These are phyloP conservation scores for Xerocomus potaroensis DNA, from an alignment of 768 basidiomycete species.

Conservation along the genomic window DNA sequence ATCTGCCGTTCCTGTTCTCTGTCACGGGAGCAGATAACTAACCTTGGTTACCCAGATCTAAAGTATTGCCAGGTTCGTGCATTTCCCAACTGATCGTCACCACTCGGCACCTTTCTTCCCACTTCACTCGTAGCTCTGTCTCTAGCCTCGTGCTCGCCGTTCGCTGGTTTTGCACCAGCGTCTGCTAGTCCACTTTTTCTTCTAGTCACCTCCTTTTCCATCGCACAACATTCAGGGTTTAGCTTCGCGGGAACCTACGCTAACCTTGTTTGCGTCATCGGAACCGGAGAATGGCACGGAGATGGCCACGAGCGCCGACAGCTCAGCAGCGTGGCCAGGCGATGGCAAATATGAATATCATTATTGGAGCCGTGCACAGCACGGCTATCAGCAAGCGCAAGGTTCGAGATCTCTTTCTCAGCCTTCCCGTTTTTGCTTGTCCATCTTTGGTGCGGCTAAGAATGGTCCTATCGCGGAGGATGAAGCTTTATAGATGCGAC, in stretches of 20 bases:
- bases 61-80: neutral
- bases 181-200: no score
- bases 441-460: constrained; percentile 17
- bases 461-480: constrained; percentile 25
- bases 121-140: no score
- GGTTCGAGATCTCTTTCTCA: constrained; percentile 22
- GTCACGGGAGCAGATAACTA: constrained; percentile 12
- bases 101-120: neutral
- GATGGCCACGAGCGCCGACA: constrained; percentile 28
- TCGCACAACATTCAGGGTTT: constrained; percentile 11
- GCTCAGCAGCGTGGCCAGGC: constrained; percentile 25
- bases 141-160: neutral
- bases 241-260: constrained; percentile 22
- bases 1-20: constrained; percentile 11
- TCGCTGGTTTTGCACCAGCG: neutral
- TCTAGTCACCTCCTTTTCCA: neutral
- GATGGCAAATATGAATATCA: constrained; percentile 23
- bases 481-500: constrained; percentile 24
- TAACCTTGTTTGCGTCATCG: constrained; percentile 12
- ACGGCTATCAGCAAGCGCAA: constrained; percentile 30
- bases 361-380: constrained; percentile 27
- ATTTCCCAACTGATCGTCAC: neutral
- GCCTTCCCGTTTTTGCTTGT: constrained; percentile 16
- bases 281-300: constrained; percentile 18
- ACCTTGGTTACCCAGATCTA: neutral